Conservation (phyloP, 306 rosid species). For the Prunus persica region DNA sequence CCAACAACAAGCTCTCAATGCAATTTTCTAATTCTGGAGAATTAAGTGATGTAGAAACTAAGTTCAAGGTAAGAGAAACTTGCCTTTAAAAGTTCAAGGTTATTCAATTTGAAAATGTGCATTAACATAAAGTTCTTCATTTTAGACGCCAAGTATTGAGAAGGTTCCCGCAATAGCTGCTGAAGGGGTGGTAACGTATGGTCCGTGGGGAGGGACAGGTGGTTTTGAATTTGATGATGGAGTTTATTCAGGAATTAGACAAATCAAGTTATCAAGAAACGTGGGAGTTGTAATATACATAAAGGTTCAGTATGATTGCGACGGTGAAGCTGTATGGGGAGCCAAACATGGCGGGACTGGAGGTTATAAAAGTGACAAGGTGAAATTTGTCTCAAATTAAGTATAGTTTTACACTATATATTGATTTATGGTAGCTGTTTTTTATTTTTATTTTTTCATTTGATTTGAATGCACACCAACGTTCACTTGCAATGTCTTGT, state of each 20-base stretch:
- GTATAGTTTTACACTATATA: background rate
- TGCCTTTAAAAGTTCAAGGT: background rate
- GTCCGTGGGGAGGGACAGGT: conserved; percentile 87
- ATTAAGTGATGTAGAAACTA: conserved; percentile 31
- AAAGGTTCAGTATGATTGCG: conserved; percentile 58
- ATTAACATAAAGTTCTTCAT: background rate
- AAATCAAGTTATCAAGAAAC: conserved; percentile 62
- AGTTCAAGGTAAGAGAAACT: conserved; percentile 35
- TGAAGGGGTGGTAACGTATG: conserved; percentile 61
- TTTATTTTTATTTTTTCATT: no score
- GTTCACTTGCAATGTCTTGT: background rate
- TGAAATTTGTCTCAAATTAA: conserved; percentile 14
- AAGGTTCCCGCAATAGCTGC: conserved; percentile 42
- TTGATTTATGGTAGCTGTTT: background rate
- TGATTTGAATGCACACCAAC: background rate
- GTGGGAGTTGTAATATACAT: conserved; percentile 65
- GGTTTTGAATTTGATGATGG: conserved; percentile 77
- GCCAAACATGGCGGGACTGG: conserved; percentile 73
- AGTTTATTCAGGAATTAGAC: conserved; percentile 55
- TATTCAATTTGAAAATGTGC: background rate
- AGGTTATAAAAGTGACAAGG: conserved; percentile 82
- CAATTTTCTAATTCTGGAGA: conserved; percentile 37
- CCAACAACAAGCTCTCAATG: conserved; percentile 11
- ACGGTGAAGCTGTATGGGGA: conserved; percentile 74
- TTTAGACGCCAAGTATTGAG: conserved; percentile 28